A percentile compares a stretch with the other conserved stretches of the same genome.
Evolutionary conservation across 2,329 filamentous ascomycete genomes (phyloP).

Genomic region (Penicillium sp.): DNA sequence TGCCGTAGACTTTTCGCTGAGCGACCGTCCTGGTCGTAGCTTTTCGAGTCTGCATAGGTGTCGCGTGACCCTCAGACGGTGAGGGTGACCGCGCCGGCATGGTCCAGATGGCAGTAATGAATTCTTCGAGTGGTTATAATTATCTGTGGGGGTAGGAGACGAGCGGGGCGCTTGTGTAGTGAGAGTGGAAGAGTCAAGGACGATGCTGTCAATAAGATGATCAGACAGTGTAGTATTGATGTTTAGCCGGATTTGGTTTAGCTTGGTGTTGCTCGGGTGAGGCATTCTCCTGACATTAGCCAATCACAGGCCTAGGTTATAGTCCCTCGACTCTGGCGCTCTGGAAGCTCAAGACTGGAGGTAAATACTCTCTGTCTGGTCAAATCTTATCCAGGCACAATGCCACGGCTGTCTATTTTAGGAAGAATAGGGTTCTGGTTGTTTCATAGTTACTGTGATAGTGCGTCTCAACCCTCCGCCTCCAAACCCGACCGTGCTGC

Average conservation of each 20-base stretch:
- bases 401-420: too few relatives aligned
- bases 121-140: background rate
- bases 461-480: too few relatives aligned
- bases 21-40: constrained; percentile 25
- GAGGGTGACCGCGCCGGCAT: constrained; percentile 20
- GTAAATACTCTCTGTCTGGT: too few relatives aligned
- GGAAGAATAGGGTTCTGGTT: too few relatives aligned
- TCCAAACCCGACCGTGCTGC: too few relatives aligned
- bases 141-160: too few relatives aligned
- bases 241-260: constrained; percentile 27
- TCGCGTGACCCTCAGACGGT: constrained; percentile 17
- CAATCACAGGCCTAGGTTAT: constrained; percentile 12
- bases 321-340: constrained; percentile 1
- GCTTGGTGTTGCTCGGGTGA: constrained; percentile 29
- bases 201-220: background rate
- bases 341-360: too few relatives aligned
- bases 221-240: constrained; percentile 24
- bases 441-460: too few relatives aligned
- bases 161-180: too few relatives aligned
- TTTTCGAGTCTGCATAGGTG: constrained; percentile 20
- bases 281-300: constrained; percentile 3
- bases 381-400: too few relatives aligned
- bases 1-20: constrained; percentile 38
- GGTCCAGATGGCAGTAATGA: background rate
- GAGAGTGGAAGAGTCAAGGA: background rate